Evolutionary conservation across 192 early-diverging fungal species (phyloP), one percentile per base, ranked within the genome.

Genomic region (Coemansia sp.): DNA sequence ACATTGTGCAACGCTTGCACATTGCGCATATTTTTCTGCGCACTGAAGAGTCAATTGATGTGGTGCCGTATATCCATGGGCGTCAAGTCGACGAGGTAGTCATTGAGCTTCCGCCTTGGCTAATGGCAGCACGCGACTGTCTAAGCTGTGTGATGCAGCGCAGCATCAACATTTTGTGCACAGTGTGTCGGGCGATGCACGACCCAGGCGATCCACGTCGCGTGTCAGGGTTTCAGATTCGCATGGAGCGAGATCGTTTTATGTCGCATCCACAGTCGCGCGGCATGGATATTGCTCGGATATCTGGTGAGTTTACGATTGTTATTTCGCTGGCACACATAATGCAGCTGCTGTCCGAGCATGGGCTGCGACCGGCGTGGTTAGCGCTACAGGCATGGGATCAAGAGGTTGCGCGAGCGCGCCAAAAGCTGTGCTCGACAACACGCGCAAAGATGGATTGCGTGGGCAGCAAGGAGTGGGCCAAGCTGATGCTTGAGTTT

Each of bases 41-140:
- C 19, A 94, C 93, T 1, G 95, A 97, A 66, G 94, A 94, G 55
- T 92, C 89, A 1, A 69, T 88, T 47, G 95, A 97, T 62, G 84
- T 97, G 4, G 82, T 79, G 39, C 83, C 84, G 4, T 96, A 89
- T 64, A 86, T 87, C 1, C 86, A 88, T 62, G 85, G 87, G 24
- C 83, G 90, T 1, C 77, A 35, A 1, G 73, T 92, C 20, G 86
- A 92, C n/a, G 82, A 83, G 23, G 69, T 92, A 3, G 83, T 91
- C 6, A 76, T 94, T 12, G 69, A 76, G 8, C 71, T 86, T 26
- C 79, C 81, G 20, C 78, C 72, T 2, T 74, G 77, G 59, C 83
- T 89, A 26, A 11, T 62, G 32, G 69, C 65, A 3, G 74, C 87
- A 8, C 65, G 69, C 24, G 68, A 82, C 18, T 62, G 64, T 1